Conservation (phyloP, 2,329 filamentous ascomycete genomes). For the Aspergillus carbonarius region DNA sequence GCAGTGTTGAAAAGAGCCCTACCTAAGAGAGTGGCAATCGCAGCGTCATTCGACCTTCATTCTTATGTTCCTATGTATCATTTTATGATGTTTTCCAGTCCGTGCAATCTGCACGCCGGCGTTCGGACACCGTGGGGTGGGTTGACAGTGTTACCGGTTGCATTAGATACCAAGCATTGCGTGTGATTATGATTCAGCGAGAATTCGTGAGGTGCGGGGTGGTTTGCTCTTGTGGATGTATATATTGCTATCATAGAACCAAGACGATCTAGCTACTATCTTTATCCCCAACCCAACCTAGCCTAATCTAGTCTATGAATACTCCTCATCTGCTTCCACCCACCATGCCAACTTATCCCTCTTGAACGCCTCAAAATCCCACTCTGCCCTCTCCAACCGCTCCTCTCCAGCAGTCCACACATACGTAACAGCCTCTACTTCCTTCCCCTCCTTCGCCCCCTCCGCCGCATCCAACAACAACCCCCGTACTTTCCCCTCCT, state of each 20-base stretch:
- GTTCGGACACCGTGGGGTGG: background rate
- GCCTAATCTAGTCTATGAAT: slow-evolving; percentile 28
- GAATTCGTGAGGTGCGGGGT: background rate
- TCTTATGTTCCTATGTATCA: slow-evolving; percentile 8
- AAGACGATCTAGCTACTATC: background rate
- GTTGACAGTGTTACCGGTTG: slow-evolving; percentile 8
- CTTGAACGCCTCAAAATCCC: slow-evolving; percentile 85
- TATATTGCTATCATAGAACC: background rate
- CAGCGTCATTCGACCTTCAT: background rate
- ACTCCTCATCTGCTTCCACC: slow-evolving; percentile 50
- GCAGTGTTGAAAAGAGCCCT: slow-evolving; percentile 1
- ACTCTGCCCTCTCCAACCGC: slow-evolving; percentile 69
- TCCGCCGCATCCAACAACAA: slow-evolving; percentile 40
- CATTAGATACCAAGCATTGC: slow-evolving; percentile 25
- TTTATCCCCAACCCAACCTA: background rate
- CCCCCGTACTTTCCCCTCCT: background rate
- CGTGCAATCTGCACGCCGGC: background rate
- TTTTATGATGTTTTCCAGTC: slow-evolving; percentile 1
- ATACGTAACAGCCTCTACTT: slow-evolving; percentile 61
- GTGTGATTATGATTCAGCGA: slow-evolving; percentile 9
- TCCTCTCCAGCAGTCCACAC: slow-evolving; percentile 55
- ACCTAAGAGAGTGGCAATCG: background rate
- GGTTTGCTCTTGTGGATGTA: background rate
- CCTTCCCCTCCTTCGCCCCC: slow-evolving; percentile 51
- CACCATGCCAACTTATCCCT: slow-evolving; percentile 68